Evolutionary conservation across 1,284 basidiomycete genomes (phyloP), one percentile per base, ranked within the genome.

Genomic region (Apiotrichum siamense): DNA sequence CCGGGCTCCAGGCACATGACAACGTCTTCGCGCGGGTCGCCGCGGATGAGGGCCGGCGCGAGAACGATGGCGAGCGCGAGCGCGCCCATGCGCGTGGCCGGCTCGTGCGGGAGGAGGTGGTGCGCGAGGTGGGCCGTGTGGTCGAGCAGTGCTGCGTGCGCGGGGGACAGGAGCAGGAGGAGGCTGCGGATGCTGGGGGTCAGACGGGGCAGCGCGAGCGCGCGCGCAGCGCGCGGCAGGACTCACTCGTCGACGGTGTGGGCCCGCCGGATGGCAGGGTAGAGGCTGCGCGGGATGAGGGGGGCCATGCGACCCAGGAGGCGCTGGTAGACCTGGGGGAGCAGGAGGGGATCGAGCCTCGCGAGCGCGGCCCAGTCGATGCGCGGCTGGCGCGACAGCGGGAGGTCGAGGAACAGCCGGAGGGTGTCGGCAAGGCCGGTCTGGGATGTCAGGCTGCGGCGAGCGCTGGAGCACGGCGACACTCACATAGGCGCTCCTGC

Each of bases 341-440:
- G 67, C 2, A 69, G 44, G 6, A 69, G 52, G 0, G 67, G 64
- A 44, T 72, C 70, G 23, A 49, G 17, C 12, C 32, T 26, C 0
- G 70, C 64, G 10, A 72, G 57, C 1, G 55, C 57, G 3, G 18
- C 26, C 69, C 69, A 70, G 24, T 66, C 61, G 7, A 69, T 41
- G 9, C 36, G 55, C 0, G 68, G 66, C 44, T 68, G 68, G 2
- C 45, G 32, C 7, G 36, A 24, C 1, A 57, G 24, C 0, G 67
- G 65, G 9, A 70, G 50, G 25, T 58, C 52, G 5, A 70, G 57
- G 20, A 69, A 41, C 1, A 55, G 50, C 2, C 50, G 36, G 5
- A 70, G 36, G 0, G 59, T 43, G 1, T 50, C 43, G 0, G 61
- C 26, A 7, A 66, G 48, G 1, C 29, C 24, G 2, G 63, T 56